phyloP scores from a whole-genome alignment of 2,329 filamentous ascomycete species.

The Aspergillus novoparasiticus region DNA sequence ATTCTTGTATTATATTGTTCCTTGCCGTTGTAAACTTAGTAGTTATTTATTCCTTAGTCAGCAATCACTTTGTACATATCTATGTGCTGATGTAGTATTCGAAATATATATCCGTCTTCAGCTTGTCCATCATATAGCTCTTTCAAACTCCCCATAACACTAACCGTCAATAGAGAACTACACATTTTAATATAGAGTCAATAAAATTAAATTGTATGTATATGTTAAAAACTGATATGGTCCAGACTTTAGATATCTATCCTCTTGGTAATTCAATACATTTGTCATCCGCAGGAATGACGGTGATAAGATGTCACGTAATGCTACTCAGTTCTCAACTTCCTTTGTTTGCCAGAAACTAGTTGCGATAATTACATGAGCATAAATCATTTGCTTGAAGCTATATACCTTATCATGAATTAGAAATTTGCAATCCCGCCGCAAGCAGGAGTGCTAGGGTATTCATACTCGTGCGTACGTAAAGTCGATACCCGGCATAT shows the following conservation, averaged over 20 bases:
- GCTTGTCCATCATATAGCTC: not conserved
- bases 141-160: not conserved
- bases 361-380: not conserved
- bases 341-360: not conserved
- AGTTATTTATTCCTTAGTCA: too few species aligned
- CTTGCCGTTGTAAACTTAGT: too few species aligned
- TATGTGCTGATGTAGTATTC: too few species aligned
- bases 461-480: too few species aligned
- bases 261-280: not conserved
- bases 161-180: not conserved
- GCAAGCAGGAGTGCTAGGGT: too few species aligned
- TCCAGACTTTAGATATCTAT: not conserved
- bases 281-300: not conserved
- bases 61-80: too few species aligned
- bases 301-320: too few species aligned
- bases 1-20: not conserved
- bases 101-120: too few species aligned
- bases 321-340: too few species aligned
- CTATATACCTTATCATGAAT: not conserved
- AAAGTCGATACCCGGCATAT: too few species aligned
- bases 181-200: too few species aligned
- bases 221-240: not conserved
- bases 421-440: not conserved
- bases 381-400: not conserved
- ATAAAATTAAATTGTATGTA: not conserved